Conservation (phyloP, 2,329 filamentous ascomycete species). For the Fusarium camptoceras region DNA sequence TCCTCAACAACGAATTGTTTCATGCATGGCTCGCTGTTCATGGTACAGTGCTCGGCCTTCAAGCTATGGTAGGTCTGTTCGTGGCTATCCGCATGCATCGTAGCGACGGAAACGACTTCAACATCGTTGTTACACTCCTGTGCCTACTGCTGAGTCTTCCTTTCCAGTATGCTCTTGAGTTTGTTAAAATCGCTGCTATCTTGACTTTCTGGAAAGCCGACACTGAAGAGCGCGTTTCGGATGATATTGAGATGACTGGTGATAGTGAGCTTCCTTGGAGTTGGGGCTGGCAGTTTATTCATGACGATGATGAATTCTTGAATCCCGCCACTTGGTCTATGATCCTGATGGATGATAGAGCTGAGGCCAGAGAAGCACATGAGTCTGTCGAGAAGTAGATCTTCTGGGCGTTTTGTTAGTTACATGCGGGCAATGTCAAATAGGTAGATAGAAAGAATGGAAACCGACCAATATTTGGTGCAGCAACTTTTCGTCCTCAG, state of each 20-base stretch:
- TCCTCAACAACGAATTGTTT: neutral
- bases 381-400: neutral
- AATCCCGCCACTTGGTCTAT: neutral
- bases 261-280: neutral
- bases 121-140: neutral
- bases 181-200: slow-evolving; percentile 27
- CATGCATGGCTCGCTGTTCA: neutral
- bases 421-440: neutral
- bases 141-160: neutral
- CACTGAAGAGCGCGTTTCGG: neutral
- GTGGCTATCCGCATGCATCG: neutral
- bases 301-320: neutral
- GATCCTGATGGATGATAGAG: neutral
- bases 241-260: slow-evolving; percentile 1
- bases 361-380: neutral
- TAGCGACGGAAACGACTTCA: neutral
- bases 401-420: neutral
- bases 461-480: neutral
- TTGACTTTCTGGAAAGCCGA: slow-evolving; percentile 9
- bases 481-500: neutral
- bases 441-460: neutral
- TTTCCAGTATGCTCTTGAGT: slow-evolving; percentile 2
- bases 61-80: neutral
- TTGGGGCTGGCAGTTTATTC: neutral
- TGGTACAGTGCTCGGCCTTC: neutral